Base-by-base conservation (phyloP, 2,329 filamentous ascomycete genomes). In the Bipolaris gigantea region DNA sequence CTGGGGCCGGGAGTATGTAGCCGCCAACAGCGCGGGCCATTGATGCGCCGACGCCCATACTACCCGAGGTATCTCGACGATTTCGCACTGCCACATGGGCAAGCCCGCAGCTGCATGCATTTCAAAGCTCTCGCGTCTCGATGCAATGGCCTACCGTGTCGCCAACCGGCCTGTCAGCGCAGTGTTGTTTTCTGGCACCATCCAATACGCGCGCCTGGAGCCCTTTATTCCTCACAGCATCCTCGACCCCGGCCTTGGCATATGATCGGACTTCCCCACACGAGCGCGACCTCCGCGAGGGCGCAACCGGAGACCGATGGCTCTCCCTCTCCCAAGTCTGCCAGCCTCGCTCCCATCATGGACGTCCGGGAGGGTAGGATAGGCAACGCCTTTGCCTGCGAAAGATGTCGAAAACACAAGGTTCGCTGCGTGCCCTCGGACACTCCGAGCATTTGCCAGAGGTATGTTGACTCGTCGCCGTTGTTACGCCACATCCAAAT, bases 221-320 rank as follows among this genome's bases (percentile, higher is more conserved):
- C 34, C 38, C 51, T 49, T 53, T 53, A 34, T 48, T 57, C 59
- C 60, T 62, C 62, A 38, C 56, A 50, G 54, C 53, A 49, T 51
- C 48, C 45, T 52, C 48, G 47, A 56, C 59, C 66, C 61, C 65
- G 59, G 46, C 57, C 67, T 72, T 70, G 68, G 69, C 69, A 66
- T 47, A 59, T 66, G 65, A 63, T 68, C 69, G 70, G 67, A 67
- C 68, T 71, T 71, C 70, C 70, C 70, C 70, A 73, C 64, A 66
- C 59, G 57, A 57, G 50, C 51, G 45, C 44, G 46, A 49, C 54
- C 38, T 40, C 38, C 54, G 58, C 65, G 48, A 42, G 38, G 35
- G 48, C 66, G 48, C 61, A 67, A 60, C 58, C 63, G 64, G 57
- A 63, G 42, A 56, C 46, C 63, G 62, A 62, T 60, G 60, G 62